Conservation (phyloP, 169 alveolate species). For the Perkinsus chesapeaki region DNA sequence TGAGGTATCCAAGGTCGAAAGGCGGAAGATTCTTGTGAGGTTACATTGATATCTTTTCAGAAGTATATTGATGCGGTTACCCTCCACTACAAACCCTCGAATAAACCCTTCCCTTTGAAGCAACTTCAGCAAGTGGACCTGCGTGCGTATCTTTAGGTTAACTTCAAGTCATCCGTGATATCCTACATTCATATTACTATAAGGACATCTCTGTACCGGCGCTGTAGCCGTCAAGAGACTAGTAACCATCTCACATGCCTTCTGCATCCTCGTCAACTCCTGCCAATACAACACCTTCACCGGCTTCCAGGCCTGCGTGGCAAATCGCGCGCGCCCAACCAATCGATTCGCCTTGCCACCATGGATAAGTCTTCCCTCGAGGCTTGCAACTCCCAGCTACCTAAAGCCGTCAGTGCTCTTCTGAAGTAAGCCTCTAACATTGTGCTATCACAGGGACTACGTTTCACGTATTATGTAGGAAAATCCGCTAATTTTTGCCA, state of each 20-base stretch:
- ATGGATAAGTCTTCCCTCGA: not conserved
- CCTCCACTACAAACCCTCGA: conserved; percentile 73
- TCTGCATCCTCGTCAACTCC: conserved; percentile 48
- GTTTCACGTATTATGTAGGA: too few relatives aligned
- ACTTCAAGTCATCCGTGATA: not conserved
- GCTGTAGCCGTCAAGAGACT: conserved; percentile 67
- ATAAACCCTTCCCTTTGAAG: conserved; percentile 70
- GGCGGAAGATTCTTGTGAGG: conserved; percentile 28
- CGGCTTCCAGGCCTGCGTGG: not conserved
- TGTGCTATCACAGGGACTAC: too few relatives aligned
- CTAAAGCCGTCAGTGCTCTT: not conserved
- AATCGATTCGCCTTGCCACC: not conserved
- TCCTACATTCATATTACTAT: conserved; percentile 63
- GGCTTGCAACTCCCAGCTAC: not conserved
- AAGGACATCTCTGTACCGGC: conserved; percentile 61
- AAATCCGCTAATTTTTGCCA: too few relatives aligned
- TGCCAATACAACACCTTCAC: not conserved
- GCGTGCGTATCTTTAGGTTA: not conserved
- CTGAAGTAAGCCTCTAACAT: not conserved
- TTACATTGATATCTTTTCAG: conserved; percentile 72
- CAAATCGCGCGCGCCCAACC: not conserved
- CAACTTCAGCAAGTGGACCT: conserved; percentile 40
- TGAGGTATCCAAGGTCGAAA: not conserved
- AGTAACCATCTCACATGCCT: conserved; percentile 78
- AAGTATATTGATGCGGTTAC: conserved; percentile 67